These are phyloP conservation scores for Apiospora pterosperma DNA, from an alignment of 2,329 filamentous ascomycete species.

Conservation along the genomic window DNA sequence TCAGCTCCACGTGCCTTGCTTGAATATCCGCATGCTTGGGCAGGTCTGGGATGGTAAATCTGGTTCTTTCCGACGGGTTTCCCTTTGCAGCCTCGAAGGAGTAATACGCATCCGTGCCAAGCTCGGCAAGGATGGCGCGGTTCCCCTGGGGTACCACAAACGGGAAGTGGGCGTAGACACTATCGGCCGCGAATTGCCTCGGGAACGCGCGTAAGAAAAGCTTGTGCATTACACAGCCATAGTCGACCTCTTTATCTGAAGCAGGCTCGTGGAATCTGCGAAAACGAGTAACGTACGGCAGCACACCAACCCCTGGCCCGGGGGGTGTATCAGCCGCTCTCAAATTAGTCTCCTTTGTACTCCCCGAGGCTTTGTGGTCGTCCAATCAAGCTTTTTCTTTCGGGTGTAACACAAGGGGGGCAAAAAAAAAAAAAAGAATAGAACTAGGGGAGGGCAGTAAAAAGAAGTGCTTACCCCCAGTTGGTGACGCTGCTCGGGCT, in stretches of 20 bases:
- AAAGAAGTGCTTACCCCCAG: not conserved
- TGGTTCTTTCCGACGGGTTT: not conserved
- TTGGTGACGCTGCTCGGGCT: conserved; percentile 34
- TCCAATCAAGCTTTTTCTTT: not conserved
- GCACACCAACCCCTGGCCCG: not conserved
- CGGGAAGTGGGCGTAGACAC: conserved; percentile 23
- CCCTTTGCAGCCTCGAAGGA: not conserved
- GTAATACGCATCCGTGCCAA: not conserved
- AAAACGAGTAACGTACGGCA: not conserved
- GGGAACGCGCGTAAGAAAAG: conserved; percentile 43
- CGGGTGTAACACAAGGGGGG: not conserved
- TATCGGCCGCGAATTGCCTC: conserved; percentile 40
- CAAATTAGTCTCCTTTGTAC: not conserved
- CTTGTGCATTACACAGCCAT: conserved; percentile 42
- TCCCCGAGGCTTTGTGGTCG: no score
- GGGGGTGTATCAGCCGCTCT: not conserved
- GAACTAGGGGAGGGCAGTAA: not conserved
- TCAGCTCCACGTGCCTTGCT: not conserved
- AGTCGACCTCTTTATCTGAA: conserved; percentile 47
- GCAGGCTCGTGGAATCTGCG: conserved; percentile 31
- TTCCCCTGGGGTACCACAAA: not conserved
- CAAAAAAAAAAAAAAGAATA: not conserved
- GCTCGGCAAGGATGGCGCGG: not conserved
- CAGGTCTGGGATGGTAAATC: not conserved
- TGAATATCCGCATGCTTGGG: no score